A percentile compares a stretch with the other conserved stretches of the same genome.
These are phyloP conservation scores for Vitis hybrid DNA, from an alignment of 177 flowering plant species.

Conservation along the genomic window DNA sequence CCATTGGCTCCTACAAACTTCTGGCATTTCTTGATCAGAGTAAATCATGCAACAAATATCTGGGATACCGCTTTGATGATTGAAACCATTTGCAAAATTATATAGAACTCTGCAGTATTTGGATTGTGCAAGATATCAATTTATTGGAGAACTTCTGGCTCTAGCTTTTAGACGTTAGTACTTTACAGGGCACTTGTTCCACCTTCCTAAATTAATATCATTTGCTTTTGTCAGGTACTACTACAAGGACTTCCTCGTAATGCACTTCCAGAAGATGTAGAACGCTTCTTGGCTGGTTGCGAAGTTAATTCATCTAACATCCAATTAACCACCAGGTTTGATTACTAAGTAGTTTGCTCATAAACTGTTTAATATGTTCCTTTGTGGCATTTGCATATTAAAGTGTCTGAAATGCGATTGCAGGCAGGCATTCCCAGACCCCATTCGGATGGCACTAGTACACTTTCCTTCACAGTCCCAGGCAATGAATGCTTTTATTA, in stretches of 20 bases:
- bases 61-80: too few species aligned
- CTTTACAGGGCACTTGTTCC: too few species aligned
- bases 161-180: too few species aligned
- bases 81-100: too few species aligned
- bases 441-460: conserved; percentile 43
- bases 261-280: conserved; percentile 62
- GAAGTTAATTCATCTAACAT: conserved; percentile 41
- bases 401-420: conserved; percentile 11
- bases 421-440: conserved; percentile 37
- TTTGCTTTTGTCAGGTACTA: conserved; percentile 39
- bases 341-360: background rate
- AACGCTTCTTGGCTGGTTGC: conserved; percentile 69
- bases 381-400: background rate
- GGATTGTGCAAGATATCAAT: too few species aligned
- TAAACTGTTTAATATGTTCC: background rate
- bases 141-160: too few species aligned
- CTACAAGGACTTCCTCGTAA: conserved; percentile 62
- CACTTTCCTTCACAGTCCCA: conserved; percentile 52
- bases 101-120: too few species aligned
- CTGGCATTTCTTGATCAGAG: too few species aligned
- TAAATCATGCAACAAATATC: too few species aligned
- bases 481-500: conserved; percentile 64
- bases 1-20: too few species aligned
- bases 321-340: conserved; percentile 38
- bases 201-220: background rate